A percentile compares a stretch with the other conserved stretches of the same genome.
Conservation (phyloP, 2,329 filamentous ascomycete species). For the Cladophialophora bantiana region DNA sequence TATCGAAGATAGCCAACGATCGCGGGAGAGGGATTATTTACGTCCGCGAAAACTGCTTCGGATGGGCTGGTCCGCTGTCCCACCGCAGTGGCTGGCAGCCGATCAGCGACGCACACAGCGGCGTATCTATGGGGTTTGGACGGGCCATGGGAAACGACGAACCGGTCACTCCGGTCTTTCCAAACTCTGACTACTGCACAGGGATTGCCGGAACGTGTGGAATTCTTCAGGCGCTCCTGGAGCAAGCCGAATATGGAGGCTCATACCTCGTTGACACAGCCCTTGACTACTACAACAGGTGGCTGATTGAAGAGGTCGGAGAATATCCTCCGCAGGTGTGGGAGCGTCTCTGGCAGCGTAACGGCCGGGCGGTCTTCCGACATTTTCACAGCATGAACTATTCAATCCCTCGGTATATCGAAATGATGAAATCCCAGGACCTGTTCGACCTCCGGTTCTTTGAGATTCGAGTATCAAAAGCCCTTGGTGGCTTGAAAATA, state of each 20-base stretch:
- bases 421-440: conserved; percentile 49
- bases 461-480: conserved; percentile 46
- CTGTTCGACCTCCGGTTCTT: conserved; percentile 58
- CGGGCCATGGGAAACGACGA: conserved; percentile 44
- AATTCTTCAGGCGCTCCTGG: conserved; percentile 68
- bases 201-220: conserved; percentile 74
- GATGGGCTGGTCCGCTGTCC: conserved; percentile 54
- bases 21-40: conserved; percentile 56
- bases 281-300: conserved; percentile 50
- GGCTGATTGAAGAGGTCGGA: conserved; percentile 49
- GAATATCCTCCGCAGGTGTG: conserved; percentile 54
- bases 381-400: conserved; percentile 59
- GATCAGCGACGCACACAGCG: conserved; percentile 53
- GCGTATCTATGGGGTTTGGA: conserved; percentile 47
- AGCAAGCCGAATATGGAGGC: conserved; percentile 63
- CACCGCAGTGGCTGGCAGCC: conserved; percentile 60
- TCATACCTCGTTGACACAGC: conserved; percentile 17
- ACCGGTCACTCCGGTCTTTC: conserved; percentile 55
- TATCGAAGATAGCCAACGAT: conserved; percentile 49
- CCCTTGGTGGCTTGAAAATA: conserved; percentile 49
- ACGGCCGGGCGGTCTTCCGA: conserved; percentile 57
- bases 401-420: conserved; percentile 50
- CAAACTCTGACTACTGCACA: conserved; percentile 69
- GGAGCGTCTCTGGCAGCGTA: conserved; percentile 54
- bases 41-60: conserved; percentile 60